Conservation (phyloP, 306 rosid genomes). For the Amphicarpaea edgeworthii region DNA sequence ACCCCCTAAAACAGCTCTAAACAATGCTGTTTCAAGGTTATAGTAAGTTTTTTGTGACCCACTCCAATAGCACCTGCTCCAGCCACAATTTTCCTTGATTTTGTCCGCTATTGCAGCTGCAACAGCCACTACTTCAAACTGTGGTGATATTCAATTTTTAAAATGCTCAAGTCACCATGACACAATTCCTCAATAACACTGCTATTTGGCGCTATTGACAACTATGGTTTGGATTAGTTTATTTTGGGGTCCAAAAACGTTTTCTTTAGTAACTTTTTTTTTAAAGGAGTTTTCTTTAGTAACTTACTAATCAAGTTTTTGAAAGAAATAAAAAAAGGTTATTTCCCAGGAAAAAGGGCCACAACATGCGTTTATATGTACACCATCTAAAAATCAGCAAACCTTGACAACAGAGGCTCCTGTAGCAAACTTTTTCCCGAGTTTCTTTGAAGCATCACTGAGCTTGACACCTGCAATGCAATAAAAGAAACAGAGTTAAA, state of each 20-base stretch:
- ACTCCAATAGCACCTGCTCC: not conserved
- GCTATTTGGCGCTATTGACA: not conserved
- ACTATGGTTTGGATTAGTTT: not conserved
- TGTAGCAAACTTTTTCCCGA: constrained; percentile 98
- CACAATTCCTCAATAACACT: not conserved
- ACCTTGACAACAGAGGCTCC: constrained; percentile 99
- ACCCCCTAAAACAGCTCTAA: not conserved
- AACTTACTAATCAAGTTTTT: not conserved
- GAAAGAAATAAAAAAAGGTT: not conserved
- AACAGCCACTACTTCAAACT: not conserved
- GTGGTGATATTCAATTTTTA: not conserved
- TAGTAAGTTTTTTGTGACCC: not conserved
- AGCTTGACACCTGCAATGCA: constrained; percentile 83
- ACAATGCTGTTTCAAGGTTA: not conserved
- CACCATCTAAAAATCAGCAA: constrained; percentile 18
- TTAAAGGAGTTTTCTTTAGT: not conserved
- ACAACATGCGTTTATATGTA: not conserved
- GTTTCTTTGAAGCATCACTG: constrained; percentile 98
- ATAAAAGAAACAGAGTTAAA: constrained; percentile 35
- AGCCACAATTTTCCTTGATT: not conserved
- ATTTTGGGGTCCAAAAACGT: not conserved
- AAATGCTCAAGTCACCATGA: not conserved
- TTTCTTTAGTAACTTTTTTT: not conserved
- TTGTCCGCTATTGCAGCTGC: not conserved
- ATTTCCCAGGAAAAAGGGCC: not conserved